Conservation (phyloP, 1,139 yeast genomes). For the Arxiozyma bovina region DNA sequence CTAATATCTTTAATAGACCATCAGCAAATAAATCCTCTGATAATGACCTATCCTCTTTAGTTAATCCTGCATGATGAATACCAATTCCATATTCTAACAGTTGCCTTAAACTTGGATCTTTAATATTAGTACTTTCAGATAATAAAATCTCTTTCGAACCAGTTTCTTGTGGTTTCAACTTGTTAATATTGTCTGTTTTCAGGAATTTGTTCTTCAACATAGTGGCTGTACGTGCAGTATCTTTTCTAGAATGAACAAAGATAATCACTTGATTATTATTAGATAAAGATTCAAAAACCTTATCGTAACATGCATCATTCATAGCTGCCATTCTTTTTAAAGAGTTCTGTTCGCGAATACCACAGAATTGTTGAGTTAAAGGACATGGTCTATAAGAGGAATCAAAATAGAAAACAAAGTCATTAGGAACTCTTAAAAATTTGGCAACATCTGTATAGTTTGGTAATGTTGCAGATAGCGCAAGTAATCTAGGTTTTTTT, state of each 20-base stretch:
- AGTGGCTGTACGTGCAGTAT: constrained; percentile 75
- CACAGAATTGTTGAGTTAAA: constrained; percentile 76
- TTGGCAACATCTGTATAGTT: constrained; percentile 82
- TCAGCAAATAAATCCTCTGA: constrained; percentile 85
- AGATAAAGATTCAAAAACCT: constrained; percentile 56
- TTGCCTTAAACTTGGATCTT: constrained; percentile 48
- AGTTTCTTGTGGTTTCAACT: constrained; percentile 42
- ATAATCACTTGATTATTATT: constrained; percentile 66
- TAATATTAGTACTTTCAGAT: constrained; percentile 52
- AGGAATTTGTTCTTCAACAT: constrained; percentile 56
- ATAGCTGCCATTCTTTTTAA: constrained; percentile 70
- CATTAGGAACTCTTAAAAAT: constrained; percentile 60
- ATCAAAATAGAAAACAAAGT: constrained; percentile 62
- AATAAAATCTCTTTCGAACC: constrained; percentile 56
- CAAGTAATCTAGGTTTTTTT: constrained; percentile 55
- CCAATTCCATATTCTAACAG: constrained; percentile 72
- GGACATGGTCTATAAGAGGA: constrained; percentile 88
- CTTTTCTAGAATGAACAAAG: constrained; percentile 91
- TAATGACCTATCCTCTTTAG: constrained; percentile 60
- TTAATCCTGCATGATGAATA: constrained; percentile 90
- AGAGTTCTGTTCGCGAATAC: constrained; percentile 78
- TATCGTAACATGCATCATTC: constrained; percentile 88
- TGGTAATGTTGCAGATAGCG: constrained; percentile 90
- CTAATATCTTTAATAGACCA: constrained; percentile 72
- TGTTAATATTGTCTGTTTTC: constrained; percentile 45